Base-by-base conservation (phyloP, 2,329 filamentous ascomycete species). In the Westerdykella aurantiaca region DNA sequence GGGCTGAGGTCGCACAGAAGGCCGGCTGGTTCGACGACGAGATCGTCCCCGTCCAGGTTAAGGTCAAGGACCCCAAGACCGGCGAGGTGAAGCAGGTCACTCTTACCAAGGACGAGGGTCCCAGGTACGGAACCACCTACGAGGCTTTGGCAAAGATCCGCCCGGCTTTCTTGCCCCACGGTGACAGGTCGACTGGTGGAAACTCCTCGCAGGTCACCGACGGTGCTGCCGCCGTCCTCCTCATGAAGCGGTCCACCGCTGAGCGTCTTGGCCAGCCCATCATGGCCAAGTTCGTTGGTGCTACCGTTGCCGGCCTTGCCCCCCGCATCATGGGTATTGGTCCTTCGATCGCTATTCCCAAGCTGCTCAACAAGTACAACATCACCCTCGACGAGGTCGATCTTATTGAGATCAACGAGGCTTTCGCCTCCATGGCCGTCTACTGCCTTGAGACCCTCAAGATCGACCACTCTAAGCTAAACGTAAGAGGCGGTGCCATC, bases 291-390 rank as follows among this genome's bases (percentile, higher is more conserved):
- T 97, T 89, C 67, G 88, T 93, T 52, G 89, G 88, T 57, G 86
- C 90, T 44, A 95, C 90, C 10, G 83, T 95, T 34, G 86, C 90
- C 33, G 93, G 93, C 57, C 80, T 97, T 5, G 81, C 93, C 0
- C 93, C 93, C 5, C 80, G 93, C 52, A 89, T 98, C 72, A 98
- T 98, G 93, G 93, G 91, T 52, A 95, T 97, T 55, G 87, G 87
- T 43, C 87, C 87, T 31, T 82, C 82, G 35, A 69, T 80, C 52
- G 80, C 80, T 16, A 81, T 83, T 49, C 81, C 80, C 50, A 98
- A 98, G 80, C 81, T 98, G 23, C 79, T 98, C 37, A 71, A 71
- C 62, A 84, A 93, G 72, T 82, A 85, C 77, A 82, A 85, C 69
- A 71, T 98, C 48, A 80, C 77, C 18, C 74, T 95, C 42, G 79